Evolutionary conservation across 495 filamentous ascomycete species (phyloP).

Genomic region (Friedmanniomyces endolithicus): DNA sequence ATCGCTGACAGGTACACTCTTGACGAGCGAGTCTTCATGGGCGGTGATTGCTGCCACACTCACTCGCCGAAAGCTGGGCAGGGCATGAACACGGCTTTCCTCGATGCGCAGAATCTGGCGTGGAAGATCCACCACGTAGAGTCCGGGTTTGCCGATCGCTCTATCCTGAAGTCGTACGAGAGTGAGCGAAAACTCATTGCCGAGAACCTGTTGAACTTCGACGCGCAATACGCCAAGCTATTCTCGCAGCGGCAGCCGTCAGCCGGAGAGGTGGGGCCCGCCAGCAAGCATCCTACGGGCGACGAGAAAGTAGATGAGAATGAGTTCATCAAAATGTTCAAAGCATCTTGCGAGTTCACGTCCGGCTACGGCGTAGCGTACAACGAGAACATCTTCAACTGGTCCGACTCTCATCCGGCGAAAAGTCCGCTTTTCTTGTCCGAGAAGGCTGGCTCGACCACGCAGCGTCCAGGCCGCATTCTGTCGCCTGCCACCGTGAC

Average conservation of each 20-base stretch:
- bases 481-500: slow-evolving; percentile 67
- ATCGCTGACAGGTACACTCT: slow-evolving; percentile 52
- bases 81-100: slow-evolving; percentile 56
- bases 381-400: slow-evolving; percentile 53
- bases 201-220: slow-evolving; percentile 61
- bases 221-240: slow-evolving; percentile 36
- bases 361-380: slow-evolving; percentile 55
- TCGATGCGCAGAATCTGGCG: slow-evolving; percentile 53
- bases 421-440: slow-evolving; percentile 50
- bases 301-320: slow-evolving; percentile 35
- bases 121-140: slow-evolving; percentile 60
- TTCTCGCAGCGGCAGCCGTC: slow-evolving; percentile 43
- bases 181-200: slow-evolving; percentile 56
- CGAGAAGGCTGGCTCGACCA: slow-evolving; percentile 42
- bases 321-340: slow-evolving; percentile 54
- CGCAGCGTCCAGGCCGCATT: slow-evolving; percentile 54
- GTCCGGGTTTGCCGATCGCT: slow-evolving; percentile 38
- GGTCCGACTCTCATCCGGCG: slow-evolving; percentile 58
- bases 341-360: slow-evolving; percentile 53
- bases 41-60: slow-evolving; percentile 50
- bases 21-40: slow-evolving; percentile 52
- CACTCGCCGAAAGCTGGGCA: slow-evolving; percentile 63
- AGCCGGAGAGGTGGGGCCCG: slow-evolving; percentile 43
- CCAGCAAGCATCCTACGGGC: slow-evolving; percentile 27
- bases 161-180: slow-evolving; percentile 57